Evolutionary conservation across 2,329 filamentous ascomycete species (phyloP).

Genomic region (Fusarium coicis): DNA sequence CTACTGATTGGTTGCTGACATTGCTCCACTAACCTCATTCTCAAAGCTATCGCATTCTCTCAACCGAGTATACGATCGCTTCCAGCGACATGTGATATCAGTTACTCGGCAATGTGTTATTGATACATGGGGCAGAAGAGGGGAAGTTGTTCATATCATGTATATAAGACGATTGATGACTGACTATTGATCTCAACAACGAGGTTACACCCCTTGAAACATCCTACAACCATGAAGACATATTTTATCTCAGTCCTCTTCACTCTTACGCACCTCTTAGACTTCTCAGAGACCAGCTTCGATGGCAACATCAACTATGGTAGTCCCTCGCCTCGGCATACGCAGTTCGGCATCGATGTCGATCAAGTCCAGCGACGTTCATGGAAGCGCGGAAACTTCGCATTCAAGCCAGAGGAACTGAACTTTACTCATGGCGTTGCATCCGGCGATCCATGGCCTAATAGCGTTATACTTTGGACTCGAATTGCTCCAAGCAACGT

Average conservation of each 20-base stretch:
- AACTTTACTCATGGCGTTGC: background rate
- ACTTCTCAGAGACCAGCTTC: background rate
- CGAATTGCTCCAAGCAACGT: background rate
- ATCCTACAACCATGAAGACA: background rate
- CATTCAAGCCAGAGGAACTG: background rate
- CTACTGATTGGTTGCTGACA: background rate
- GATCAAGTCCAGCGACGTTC: background rate
- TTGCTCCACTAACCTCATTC: background rate
- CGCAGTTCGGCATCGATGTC: background rate
- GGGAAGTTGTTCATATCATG: background rate
- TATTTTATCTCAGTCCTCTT: accelerated
- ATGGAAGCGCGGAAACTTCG: background rate
- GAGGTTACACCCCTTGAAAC: accelerated
- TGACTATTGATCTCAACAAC: too few species aligned
- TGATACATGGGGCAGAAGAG: background rate
- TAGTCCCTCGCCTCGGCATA: background rate
- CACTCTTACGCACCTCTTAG: accelerated
- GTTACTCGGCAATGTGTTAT: background rate
- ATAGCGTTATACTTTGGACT: background rate
- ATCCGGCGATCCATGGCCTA: background rate
- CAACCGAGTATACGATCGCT: background rate
- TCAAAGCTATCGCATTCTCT: background rate
- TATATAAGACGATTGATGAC: background rate
- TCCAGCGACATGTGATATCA: background rate
- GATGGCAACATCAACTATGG: slow-evolving; percentile 4